Base-by-base conservation (phyloP, 176 grass and related monocot species). In the Cenchrus purpureus region DNA sequence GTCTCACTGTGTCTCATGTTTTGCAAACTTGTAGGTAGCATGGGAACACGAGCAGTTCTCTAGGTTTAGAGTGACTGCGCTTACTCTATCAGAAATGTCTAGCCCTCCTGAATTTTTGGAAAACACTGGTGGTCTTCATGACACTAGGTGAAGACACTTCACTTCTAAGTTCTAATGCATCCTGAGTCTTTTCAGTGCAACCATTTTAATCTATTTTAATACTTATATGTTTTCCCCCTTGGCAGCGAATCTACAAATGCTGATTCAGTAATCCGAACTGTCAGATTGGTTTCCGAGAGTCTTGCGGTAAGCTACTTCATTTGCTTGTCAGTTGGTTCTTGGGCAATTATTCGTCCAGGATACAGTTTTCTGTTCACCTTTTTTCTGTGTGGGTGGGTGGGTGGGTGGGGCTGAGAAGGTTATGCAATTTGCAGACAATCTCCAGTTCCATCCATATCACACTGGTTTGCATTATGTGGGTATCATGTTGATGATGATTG, bases 1-100 rank as follows among this genome's bases (percentile, higher is more conserved):
- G 16, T 44, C 25, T 81, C 28, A 13, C 44, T 1, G 12, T 54
- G 46, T 70, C 17, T 5, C 70, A 50, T 56, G 76, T n/a, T 87
- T 87, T 83, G 43, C 6, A 55, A 87, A 84, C 55, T 80, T 92
- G 65, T 78, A 99, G 97, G 97, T 99, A 85, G 93, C 97, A 70
- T 99, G 94, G 97, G 97, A 99, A 81, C 97, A 99, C 10, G 97
- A 99, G 44, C 97, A 99, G 52, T 99, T 99, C 86, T 99, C 97
- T 44, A 96, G 97, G 86, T 95, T 99, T 77, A 96, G 97, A 82
- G 90, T 99, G 71, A 99, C 97, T 69, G 97, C 97, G 17, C 85
- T 93, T 50, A 99, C 97, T 81, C 92, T 99, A 78, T 96, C 97
- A 9, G 97, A 89, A 75, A 84, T 99, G 88, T 69, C 97, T 54